Evolutionary conservation across 495 filamentous ascomycete species (phyloP), one percentile per base, ranked within the genome.

Genomic region (Penicillium salamii): DNA sequence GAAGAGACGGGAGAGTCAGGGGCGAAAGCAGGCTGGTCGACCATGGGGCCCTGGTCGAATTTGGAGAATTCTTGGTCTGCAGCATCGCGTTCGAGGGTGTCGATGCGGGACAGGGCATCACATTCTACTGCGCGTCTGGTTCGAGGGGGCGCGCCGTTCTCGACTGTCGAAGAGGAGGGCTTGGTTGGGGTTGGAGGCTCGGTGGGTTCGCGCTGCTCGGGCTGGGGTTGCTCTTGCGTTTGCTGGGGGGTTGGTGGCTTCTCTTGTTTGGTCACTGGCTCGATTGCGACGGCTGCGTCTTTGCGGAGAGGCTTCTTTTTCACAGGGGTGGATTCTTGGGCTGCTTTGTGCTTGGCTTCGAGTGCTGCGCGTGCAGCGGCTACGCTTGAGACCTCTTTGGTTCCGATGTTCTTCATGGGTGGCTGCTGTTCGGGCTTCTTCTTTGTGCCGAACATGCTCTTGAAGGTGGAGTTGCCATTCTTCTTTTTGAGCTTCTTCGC

Each of bases 21-120:
- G 18, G 86, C 71, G 60, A 92, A 96, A 2, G 90, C 89, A 19
- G 93, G 93, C 59, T 90, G 83, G 31, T 98, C 92, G 19, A 79
- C 59, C 31, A 97, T 73, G 3, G 93, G 93, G 11, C 93, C 93
- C 70, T 97, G 91, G 62, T 91, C 85, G 62, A 97, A 97, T 44
- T 81, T 82, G 18, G 86, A 81, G 69, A 95, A 95, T 38, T 86
- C 85, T 6, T 83, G 79, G 23, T 82, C 79, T 13, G 87, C 82
- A 35, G 83, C 78, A 9, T 72, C 72, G 32, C 82, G 80, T 57
- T 92, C 89, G 20, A 76, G 76, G 4, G 85, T 82, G 59, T 77
- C 80, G 23, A 85, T 76, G 34, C 79, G 80, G 12, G 84, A 87
- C 13, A 79, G 63, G 43, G 72, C 68, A 36, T 84, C 79, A 28